These are phyloP conservation scores for Chenopodium suecicum DNA, from an alignment of 148 eudicot genomes.

Conservation along the genomic window DNA sequence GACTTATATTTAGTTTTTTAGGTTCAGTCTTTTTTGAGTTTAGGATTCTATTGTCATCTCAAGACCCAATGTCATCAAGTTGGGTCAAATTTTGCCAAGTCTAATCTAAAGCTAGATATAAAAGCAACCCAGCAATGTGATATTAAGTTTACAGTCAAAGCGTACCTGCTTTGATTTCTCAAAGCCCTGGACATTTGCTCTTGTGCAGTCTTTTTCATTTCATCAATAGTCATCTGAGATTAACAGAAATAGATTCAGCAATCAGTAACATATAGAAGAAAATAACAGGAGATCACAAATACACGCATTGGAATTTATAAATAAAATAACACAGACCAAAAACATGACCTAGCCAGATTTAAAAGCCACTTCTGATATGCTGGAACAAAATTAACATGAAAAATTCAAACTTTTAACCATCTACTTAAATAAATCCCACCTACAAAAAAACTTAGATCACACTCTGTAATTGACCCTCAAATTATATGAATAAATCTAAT, in stretches of 20 bases:
- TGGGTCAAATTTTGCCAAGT: too few species aligned
- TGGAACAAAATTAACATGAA: background rate
- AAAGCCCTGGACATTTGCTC: constrained; percentile 78
- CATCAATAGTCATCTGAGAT: constrained; percentile 83
- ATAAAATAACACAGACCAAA: background rate
- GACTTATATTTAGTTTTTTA: too few species aligned
- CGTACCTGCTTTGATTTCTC: constrained; percentile 79
- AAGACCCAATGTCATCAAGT: too few species aligned
- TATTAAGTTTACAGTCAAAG: constrained; percentile 11
- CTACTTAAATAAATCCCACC: background rate
- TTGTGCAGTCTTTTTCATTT: constrained; percentile 87
- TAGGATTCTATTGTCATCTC: too few species aligned
- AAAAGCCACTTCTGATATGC: background rate
- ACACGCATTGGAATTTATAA: background rate
- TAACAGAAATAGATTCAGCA: constrained; percentile 15
- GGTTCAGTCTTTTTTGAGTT: too few species aligned
- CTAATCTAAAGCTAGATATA: background rate
- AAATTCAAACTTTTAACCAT: background rate
- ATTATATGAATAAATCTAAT: background rate
- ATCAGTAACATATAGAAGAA: background rate
- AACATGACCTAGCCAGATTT: background rate
- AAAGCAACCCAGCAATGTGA: background rate
- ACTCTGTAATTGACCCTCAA: background rate
- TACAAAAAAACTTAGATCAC: background rate
- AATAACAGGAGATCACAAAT: background rate